Evolutionary conservation across 2,329 filamentous ascomycete genomes (phyloP), one percentile per base, ranked within the genome.

Genomic region (Fusarium tanahbumbuense): DNA sequence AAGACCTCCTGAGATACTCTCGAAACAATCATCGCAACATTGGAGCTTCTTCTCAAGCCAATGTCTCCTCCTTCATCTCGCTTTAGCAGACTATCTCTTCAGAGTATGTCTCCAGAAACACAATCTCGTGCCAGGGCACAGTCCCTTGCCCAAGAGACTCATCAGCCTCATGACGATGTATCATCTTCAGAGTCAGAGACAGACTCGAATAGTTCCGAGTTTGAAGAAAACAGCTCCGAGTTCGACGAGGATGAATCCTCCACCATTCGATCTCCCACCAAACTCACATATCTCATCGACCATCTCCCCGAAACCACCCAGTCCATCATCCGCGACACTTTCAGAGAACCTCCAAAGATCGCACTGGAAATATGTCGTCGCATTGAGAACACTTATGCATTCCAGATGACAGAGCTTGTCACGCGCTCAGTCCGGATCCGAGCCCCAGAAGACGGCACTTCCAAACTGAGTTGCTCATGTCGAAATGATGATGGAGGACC

Each of bases 331-430:
- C 79, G 82, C 18, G 82, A 83, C 49, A 78, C 83, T 25, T 84
- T 87, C 65, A 78, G 78, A 32, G 82, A 85, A 13, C 82, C 85
- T 0, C 84, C 86, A 4, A 80, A 81, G 61, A 82, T 89, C 61
- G 78, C 82, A 1, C 76, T 88, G 9, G 82, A 87, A 68, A 82
- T 82, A 57, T 88, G 86, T 62, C 81, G 83, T 23, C 79, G 82
- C 42, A 80, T 83, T 45, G 80, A 82, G 25, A 73, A 84, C 63
- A 83, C 85, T 22, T 87, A 86, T 60, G 84, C 86, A 49, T 88
- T 88, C 63, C 82, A 87, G 71, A 82, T 89, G 78, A 85, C 84
- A 6, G 87, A 88, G 74, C 77, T 84, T 4, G 84, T 85, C 27
- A 85, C 85, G 16, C 83, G 84, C 13, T 85, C 84, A 20, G 80